phyloP scores from a whole-genome alignment of 2,329 filamentous ascomycete species.

The Aureobasidium namibiae region DNA sequence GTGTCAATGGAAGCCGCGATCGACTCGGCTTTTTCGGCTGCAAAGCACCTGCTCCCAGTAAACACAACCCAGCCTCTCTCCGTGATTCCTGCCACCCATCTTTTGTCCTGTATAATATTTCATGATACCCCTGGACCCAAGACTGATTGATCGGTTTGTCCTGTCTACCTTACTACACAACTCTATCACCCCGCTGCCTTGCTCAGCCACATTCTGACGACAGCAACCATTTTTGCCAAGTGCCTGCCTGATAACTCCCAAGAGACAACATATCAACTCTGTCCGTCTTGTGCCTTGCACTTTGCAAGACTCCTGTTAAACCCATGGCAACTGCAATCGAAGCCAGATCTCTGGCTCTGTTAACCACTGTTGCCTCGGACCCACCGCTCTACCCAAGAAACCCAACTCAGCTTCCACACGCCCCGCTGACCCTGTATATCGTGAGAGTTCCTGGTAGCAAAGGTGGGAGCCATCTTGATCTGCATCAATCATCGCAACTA shows the following conservation, averaged over 20 bases:
- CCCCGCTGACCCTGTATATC: slow-evolving; percentile 80
- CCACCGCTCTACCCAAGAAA: slow-evolving; percentile 80
- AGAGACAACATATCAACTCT: background rate
- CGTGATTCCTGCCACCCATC: background rate
- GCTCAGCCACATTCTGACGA: slow-evolving; percentile 16
- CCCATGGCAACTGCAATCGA: slow-evolving; percentile 45
- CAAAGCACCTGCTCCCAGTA: background rate
- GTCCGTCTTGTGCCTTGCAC: background rate
- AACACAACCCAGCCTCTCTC: slow-evolving; percentile 2
- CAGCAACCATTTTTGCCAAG: slow-evolving; percentile 4
- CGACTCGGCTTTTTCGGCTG: background rate
- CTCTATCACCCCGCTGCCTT: background rate
- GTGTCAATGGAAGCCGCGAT: background rate
- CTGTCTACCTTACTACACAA: background rate
- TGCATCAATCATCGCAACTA: slow-evolving; percentile 14
- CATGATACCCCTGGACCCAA: background rate
- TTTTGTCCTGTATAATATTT: background rate
- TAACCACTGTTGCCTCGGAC: slow-evolving; percentile 75
- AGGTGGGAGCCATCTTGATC: slow-evolving; percentile 44
- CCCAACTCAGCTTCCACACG: slow-evolving; percentile 58
- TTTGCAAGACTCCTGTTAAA: background rate
- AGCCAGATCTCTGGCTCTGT: slow-evolving; percentile 71
- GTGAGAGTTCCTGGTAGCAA: slow-evolving; percentile 84
- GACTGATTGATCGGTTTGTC: background rate
- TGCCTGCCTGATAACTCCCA: background rate